Base-by-base conservation (phyloP, 2,329 filamentous ascomycete genomes). In the Sclerotinia spermophila region DNA sequence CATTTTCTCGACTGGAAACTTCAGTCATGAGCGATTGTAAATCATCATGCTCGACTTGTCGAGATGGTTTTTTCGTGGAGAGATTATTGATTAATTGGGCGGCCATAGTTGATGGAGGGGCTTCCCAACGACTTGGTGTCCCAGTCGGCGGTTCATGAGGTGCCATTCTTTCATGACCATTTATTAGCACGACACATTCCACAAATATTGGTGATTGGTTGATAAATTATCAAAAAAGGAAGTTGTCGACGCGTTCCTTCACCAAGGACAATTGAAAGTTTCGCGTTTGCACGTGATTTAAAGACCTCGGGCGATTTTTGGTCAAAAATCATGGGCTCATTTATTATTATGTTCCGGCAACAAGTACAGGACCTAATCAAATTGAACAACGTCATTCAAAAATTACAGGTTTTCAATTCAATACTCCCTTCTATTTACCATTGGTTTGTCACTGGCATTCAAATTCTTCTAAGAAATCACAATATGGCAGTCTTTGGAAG, bases 51-150 rank as follows among this genome's bases (percentile, higher is more conserved):
- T 91, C 89, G 76, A 90, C 86, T 67, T 86, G 86, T 76, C 87
- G 86, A 68, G 86, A 86, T 59, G 86, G 87, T 73, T 85, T 86
- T 67, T 86, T 85, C 33, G 90, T 86, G 58, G 91, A 88, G 73
- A 94, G 89, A 79, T 92, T 93, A 79, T 92, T 90, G 74, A 96
- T 93, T 71, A 97, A 89, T 80, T 96, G 92, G 19, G 93, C 93
- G 67, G 94, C 93, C 77, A 97, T 86, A 15, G 94, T 96, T 24
- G 94, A 97, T 19, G 93, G 91, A 53, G 89, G 88, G 68, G 64
- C 61, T 38, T 78, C 73, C 35, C 74, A 73, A 21, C 40, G 69
- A 48, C 64, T 71, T 53, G 67, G 45, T 7, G 65, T 71, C n/a
- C 48, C 48, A 53, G 48, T 53, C 48, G 48, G 48, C n/a, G 48